Evolutionary conservation across 2,329 filamentous ascomycete genomes (phyloP), one percentile per base, ranked within the genome.

Genomic region (Diaporthe ilicicola): DNA sequence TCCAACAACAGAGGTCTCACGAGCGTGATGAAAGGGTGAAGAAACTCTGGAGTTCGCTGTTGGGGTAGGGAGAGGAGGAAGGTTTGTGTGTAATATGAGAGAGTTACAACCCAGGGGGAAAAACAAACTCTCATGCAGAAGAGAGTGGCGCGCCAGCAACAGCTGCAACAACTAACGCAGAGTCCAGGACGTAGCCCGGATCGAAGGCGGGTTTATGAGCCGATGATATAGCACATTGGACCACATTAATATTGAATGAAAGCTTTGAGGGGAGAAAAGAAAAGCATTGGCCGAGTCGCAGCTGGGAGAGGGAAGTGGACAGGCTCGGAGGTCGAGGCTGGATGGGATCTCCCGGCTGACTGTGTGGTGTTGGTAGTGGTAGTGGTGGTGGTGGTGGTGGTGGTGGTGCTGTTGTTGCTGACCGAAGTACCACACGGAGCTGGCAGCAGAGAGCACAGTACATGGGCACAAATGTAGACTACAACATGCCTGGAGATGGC

Each of bases 11-110:
- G 24, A 34, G 48, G 70, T 69, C 29, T 71, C 65, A 69, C 70
- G 42, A 66, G 59, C 51, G 62, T 62, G 51, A 59, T 70, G 67
- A 72, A 69, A 70, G 54, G 70, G 61, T 42, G 59, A 48, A 13
- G 13, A 24, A 19, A 19, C 29, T 15, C 37, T 10, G 29, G 51
- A 62, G 5, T 50, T 15, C n/a, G 17, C 48, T 27, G 42, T 44
- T 29, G 53, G 32, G 44, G 34, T 19, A 6, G 55, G 13, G 13
- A 39, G 24, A 37, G 15, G 34, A 19, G 37, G 32, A 37, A 56
- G 37, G 48, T 48, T 56, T 59, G 32, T 67, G 44, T 53, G 34
- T 37, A 55, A 67, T 67, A 64, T 42, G 44, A 61, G 34, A 34
- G 34, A 29, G 42, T 50, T 53, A 70, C 50, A 46, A 51, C 24